Evolutionary conservation across 2,329 filamentous ascomycete genomes (phyloP), one percentile per base, ranked within the genome.

Genomic region (Cordyceps cateniannulata): DNA sequence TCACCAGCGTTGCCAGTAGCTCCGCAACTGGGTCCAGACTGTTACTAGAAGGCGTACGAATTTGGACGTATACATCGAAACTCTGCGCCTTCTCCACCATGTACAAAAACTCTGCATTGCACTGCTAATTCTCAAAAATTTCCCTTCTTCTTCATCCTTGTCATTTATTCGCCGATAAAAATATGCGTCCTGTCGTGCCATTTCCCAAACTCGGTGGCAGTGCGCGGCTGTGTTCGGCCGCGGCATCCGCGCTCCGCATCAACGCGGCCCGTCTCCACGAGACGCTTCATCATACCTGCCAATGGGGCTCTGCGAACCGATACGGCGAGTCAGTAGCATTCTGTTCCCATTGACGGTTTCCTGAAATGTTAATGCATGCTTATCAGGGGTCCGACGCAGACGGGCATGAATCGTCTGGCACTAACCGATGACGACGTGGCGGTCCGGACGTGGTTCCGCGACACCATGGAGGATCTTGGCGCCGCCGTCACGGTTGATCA

Each of bases 371-470:
- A 22, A 45, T 20, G 18, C 5, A 20, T 45, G 14, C 50, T 55
- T 14, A 29, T 7, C 29, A 62, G 52, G 16, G 24, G 29, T 14
- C 65, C 66, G n/a, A 73, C 65, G 14, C 85, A 92, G 63, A 90
- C 86, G 3, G 91, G 91, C 63, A 93, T 95, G 90, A 83, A 85
- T 29, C 85, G 91, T 3, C 82, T 93, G 1, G 79, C 90, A 1
- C 79, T 95, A n/a, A 86, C 87, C 3, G 85, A 93, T 68, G 78
- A 85, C 12, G 91, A 95, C 71, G 90, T 87, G 69, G 75, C 83
- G 67, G 89, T 81, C n/a, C 84, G 90, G 49, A 84, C 89, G 71
- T 95, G 90, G 90, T 92, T 95, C 65, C 81, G 86, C 1, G 73
- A 85, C 45, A 87, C 85, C 1, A 85, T 84, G 1, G 74, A 83